phyloP scores from a whole-genome alignment of 768 basidiomycete genomes.

The Gloeopeniophorella convolvens region DNA sequence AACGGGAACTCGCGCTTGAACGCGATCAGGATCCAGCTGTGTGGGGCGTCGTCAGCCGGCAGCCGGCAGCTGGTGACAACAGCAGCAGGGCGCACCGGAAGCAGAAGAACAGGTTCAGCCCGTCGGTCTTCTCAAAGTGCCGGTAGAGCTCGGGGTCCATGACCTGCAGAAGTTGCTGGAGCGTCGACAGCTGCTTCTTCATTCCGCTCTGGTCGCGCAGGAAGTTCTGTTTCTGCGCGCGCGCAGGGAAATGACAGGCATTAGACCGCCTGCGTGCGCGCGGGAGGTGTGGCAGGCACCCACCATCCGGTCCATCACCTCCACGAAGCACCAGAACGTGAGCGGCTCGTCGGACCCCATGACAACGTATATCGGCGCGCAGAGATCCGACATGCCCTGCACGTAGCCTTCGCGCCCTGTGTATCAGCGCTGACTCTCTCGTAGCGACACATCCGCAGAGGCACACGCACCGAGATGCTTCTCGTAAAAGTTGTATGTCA shows the following conservation, averaged over 20 bases:
- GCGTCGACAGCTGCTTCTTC: constrained; percentile 84
- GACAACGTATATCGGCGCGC: constrained; percentile 89
- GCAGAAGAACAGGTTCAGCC: constrained; percentile 94
- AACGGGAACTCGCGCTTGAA: constrained; percentile 98
- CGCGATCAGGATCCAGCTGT: constrained; percentile 82
- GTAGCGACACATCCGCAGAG: not conserved
- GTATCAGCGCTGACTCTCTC: constrained; percentile 19
- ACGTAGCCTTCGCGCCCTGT: constrained; percentile 67
- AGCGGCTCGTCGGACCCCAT: constrained; percentile 83
- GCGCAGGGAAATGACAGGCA: not conserved
- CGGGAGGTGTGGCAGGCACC: too few relatives aligned
- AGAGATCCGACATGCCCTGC: constrained; percentile 97
- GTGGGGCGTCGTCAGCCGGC: constrained; percentile 6
- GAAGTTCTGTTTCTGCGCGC: constrained; percentile 82
- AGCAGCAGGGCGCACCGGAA: constrained; percentile 60
- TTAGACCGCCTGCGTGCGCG: too few relatives aligned
- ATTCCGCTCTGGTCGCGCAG: constrained; percentile 95
- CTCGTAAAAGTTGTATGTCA: constrained; percentile 90
- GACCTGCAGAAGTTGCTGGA: constrained; percentile 84
- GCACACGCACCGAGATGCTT: constrained; percentile 68
- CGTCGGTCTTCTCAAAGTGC: constrained; percentile 84
- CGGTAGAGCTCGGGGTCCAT: constrained; percentile 97
- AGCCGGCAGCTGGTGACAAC: not conserved
- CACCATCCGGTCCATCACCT: constrained; percentile 94
- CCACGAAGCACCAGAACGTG: constrained; percentile 95